These are phyloP conservation scores for Phytophthora niederhauseri DNA, from an alignment of 352 stramenopile genomes.

Conservation along the genomic window DNA sequence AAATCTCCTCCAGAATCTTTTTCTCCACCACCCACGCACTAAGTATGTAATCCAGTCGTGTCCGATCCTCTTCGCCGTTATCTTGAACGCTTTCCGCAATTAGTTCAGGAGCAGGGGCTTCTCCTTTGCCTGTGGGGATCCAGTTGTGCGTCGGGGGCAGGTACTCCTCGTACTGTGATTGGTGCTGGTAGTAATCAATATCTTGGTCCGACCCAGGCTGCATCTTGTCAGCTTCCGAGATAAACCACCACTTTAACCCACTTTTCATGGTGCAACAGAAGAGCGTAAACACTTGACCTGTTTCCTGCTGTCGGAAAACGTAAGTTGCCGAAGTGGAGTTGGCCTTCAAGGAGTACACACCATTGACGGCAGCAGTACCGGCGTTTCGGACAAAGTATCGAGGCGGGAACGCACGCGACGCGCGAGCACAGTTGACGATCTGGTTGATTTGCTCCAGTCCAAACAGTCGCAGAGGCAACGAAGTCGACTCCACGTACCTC, in stretches of 20 bases:
- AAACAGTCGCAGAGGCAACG: constrained; percentile 93
- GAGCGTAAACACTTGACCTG: constrained; percentile 90
- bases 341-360: constrained; percentile 89
- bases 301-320: constrained; percentile 73
- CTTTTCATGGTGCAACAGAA: constrained; percentile 99
- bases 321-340: constrained; percentile 73
- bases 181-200: constrained; percentile 99
- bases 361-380: constrained; percentile 94
- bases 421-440: constrained; percentile 89
- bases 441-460: constrained; percentile 95
- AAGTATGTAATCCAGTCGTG: constrained; percentile 75
- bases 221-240: constrained; percentile 97
- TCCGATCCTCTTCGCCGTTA: constrained; percentile 53
- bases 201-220: constrained; percentile 98
- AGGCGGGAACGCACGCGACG: constrained; percentile 85
- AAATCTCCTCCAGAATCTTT: constrained; percentile 85
- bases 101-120: constrained; percentile 70
- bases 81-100: constrained; percentile 67
- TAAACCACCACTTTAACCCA: constrained; percentile 99
- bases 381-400: constrained; percentile 91
- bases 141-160: constrained; percentile 92
- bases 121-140: constrained; percentile 82
- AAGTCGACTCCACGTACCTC: constrained; percentile 91
- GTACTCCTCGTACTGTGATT: constrained; percentile 94
- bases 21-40: constrained; percentile 77